Base-by-base conservation (phyloP, 257 asterid genomes). In the Fraxinus excelsior region DNA sequence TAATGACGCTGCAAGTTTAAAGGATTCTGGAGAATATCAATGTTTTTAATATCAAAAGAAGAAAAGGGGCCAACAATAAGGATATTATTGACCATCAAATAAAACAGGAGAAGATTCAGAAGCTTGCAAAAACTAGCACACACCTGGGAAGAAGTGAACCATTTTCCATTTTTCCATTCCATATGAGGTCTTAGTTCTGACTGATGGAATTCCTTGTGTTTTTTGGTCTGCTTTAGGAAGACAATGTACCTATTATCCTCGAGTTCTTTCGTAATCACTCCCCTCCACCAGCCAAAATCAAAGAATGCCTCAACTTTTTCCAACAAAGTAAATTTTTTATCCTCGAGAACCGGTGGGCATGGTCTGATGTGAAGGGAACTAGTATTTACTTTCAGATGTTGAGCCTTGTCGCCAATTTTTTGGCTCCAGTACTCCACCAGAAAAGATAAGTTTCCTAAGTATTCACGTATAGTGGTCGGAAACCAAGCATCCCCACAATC, bases 101-200 rank as follows among this genome's bases (percentile, higher is more conserved):
- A 37, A 31, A 37, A 31, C 46, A 64, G 11, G 5, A 82, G 35
- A 34, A 32, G 18, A n/a, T 32, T 1, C 32, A 64, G 70, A 29
- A 71, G 56, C 12, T 32, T 72, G 21, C 66, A 68, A 72, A 44
- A 69, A 81, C 49, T 32, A 73, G 73, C 38, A 76, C 76, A 73
- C 81, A 90, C 98, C 97, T 87, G 88, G 75, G 97, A 83, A 51
- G 89, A 74, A 79, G 86, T 87, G 81, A 83, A 84, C 97, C 97
- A 94, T 76, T 84, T 87, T 4, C 91, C 94, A 38, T 88, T 84
- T 78, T 85, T 89, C 97, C 97, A 94, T 25, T 88, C 94, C 90
- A 90, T 80, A 74, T 86, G 96, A 74, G 92, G 92, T 80, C 98
- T 89, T 85, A 92, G 68, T 46, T 92, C 88, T 6, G 88, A 67